phyloP scores from a whole-genome alignment of 2,329 filamentous ascomycete species.

The Rhexocercosporidium sp. region DNA sequence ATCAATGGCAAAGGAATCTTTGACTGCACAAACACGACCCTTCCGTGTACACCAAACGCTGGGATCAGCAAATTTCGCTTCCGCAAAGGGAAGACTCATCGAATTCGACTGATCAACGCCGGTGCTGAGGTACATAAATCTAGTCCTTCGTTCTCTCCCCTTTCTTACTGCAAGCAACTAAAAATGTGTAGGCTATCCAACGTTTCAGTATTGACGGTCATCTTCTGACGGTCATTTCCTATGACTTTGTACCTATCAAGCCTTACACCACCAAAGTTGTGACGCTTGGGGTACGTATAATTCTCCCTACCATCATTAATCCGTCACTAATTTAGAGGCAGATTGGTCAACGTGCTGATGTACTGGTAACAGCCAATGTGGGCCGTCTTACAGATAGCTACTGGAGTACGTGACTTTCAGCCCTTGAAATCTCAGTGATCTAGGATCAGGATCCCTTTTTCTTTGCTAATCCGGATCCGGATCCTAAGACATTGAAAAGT shows the following conservation, averaged over 20 bases:
- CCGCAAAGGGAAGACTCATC: conserved; percentile 48
- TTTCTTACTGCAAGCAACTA: too few relatives aligned
- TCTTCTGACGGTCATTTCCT: conserved; percentile 67
- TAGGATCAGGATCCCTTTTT: too few relatives aligned
- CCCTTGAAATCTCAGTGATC: too few relatives aligned
- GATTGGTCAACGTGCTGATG: conserved; percentile 51
- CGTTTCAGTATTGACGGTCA: conserved; percentile 53
- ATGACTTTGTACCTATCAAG: conserved; percentile 62
- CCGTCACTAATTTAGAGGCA: not conserved
- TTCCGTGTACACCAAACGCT: conserved; percentile 26
- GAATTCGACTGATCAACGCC: conserved; percentile 53
- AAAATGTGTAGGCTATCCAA: conserved; percentile 43
- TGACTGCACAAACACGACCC: conserved; percentile 26
- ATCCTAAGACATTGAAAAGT: too few relatives aligned
- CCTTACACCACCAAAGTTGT: conserved; percentile 66
- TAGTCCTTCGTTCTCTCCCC: not conserved
- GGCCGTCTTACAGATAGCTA: conserved; percentile 53
- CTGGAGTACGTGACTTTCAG: too few relatives aligned
- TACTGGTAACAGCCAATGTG: conserved; percentile 54
- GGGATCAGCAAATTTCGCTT: conserved; percentile 44
- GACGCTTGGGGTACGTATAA: conserved; percentile 51
- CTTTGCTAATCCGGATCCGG: too few relatives aligned
- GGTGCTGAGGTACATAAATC: conserved; percentile 43
- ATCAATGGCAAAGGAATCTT: conserved; percentile 39
- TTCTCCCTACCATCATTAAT: too few relatives aligned